Evolutionary conservation across 768 basidiomycete genomes (phyloP), one percentile per base, ranked within the genome.

Genomic region (Crucibulum laeve): DNA sequence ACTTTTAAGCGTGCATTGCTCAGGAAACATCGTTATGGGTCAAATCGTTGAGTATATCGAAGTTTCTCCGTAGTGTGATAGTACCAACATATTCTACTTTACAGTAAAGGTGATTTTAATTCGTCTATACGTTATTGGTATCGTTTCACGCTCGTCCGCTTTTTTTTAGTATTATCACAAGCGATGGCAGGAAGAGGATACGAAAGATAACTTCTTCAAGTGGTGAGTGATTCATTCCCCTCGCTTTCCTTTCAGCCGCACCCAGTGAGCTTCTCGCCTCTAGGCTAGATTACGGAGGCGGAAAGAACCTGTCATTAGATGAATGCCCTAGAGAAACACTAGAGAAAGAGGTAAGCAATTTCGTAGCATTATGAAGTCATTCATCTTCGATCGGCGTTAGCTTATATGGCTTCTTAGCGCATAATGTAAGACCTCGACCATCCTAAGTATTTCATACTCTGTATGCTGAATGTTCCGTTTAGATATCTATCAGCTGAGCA

Each of bases 271-370:
- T 42, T n/a, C n/a, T n/a, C n/a, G n/a, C 8, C 33, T 3, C 7
- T 33, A 84, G 80, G 84, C 69, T 87, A 0, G 83, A 87, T 48
- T 57, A 65, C 25, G 84, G 83, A 1, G 73, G 54, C 1, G 84
- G 83, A 1, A 80, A 77, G 52, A 54, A 70, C 15, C 46, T 85
- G 1, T 72, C 71, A 1, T 60, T 84, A 10, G 65, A 69, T n/a
- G 77, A 82, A 52, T 80, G 82, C 51, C 67, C 80, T 4, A 61
- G 82, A 17, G 74, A 80, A 44, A 71, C 58, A 40, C 64, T 85
- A 19, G 82, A 87, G 53, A 73, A 67, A 54, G 82, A 85, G 67
- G 76, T 73, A 38, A 42, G 58, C 50, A 17, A 14, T 26, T 14
- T 18, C 13, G 14, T 14, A 25, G 43, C 38, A 34, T 14, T n/a